Evolutionary conservation across 495 filamentous ascomycete genomes (phyloP).

Genomic region (Pseudotulostoma volvatum): DNA sequence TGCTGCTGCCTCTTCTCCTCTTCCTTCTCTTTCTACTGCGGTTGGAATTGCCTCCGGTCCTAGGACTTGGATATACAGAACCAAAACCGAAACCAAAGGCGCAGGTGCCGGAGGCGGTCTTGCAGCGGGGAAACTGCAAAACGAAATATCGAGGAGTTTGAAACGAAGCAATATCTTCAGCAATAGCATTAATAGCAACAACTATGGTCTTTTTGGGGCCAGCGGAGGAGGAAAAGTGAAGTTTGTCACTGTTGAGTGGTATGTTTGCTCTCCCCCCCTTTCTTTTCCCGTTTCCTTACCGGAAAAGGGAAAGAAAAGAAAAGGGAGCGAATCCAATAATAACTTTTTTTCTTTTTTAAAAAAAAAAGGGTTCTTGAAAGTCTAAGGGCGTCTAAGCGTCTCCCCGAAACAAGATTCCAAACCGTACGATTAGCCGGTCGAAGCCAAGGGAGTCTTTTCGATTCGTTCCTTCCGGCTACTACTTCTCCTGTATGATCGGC

Average conservation of each 20-base stretch:
- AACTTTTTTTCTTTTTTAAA: background rate
- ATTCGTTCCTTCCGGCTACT: too few relatives aligned
- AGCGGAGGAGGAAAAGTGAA: conserved; percentile 46
- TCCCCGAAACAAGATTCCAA: conserved; percentile 57
- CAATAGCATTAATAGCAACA: too few relatives aligned
- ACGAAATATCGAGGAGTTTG: conserved; percentile 46
- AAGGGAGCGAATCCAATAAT: too few relatives aligned
- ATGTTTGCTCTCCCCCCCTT: conserved; percentile 13
- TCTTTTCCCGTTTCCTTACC: conserved; percentile 1
- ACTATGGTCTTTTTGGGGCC: too few relatives aligned
- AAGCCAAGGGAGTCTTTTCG: conserved; percentile 46
- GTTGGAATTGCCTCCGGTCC: too few relatives aligned
- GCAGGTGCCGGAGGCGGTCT: conserved; percentile 60
- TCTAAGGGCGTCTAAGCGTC: conserved; percentile 53
- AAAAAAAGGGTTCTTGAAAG: conserved; percentile 53
- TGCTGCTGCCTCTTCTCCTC: conserved; percentile 10
- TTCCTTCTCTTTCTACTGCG: too few relatives aligned
- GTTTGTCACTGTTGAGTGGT: conserved; percentile 77
- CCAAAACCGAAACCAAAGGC: too few relatives aligned
- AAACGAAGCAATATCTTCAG: too few relatives aligned
- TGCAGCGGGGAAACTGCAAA: conserved; percentile 65
- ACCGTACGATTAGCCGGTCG: conserved; percentile 40
- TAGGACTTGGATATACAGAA: too few relatives aligned
- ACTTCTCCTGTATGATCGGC: too few relatives aligned
- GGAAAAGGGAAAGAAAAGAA: background rate